phyloP scores from a whole-genome alignment of 1,284 basidiomycete genomes.

The Inonotus hispidus region DNA sequence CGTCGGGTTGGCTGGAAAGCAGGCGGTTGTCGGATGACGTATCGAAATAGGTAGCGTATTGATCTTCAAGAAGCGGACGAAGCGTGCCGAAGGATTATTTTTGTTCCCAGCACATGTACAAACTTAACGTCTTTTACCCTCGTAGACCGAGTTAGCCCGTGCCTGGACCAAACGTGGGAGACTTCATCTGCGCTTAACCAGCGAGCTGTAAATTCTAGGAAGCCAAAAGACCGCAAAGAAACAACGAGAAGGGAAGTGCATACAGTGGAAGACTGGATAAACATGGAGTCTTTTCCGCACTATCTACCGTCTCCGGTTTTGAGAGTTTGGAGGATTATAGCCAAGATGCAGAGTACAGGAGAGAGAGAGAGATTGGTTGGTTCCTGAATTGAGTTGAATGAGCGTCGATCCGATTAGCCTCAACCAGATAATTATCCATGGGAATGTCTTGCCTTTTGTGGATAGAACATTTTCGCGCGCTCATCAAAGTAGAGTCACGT shows the following conservation, averaged over 20 bases:
- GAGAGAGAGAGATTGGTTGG: too few relatives aligned
- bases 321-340: too few relatives aligned
- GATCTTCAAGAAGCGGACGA: not conserved
- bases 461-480: not conserved
- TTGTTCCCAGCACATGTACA: not conserved
- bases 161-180: not conserved
- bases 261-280: not conserved
- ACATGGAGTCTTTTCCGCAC: not conserved
- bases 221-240: not conserved
- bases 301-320: too few relatives aligned
- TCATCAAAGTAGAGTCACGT: not conserved
- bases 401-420: not conserved
- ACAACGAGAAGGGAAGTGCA: not conserved
- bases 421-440: not conserved
- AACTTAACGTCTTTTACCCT: not conserved
- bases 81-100: not conserved
- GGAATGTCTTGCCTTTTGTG: not conserved
- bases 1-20: not conserved
- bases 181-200: not conserved
- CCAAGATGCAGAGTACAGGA: too few relatives aligned
- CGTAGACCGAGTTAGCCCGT: not conserved
- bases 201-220: not conserved
- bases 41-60: not conserved
- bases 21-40: not conserved
- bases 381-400: not conserved